These are phyloP conservation scores for Leucosporidium creatinivorum DNA, from an alignment of 768 basidiomycete genomes.

Conservation along the genomic window DNA sequence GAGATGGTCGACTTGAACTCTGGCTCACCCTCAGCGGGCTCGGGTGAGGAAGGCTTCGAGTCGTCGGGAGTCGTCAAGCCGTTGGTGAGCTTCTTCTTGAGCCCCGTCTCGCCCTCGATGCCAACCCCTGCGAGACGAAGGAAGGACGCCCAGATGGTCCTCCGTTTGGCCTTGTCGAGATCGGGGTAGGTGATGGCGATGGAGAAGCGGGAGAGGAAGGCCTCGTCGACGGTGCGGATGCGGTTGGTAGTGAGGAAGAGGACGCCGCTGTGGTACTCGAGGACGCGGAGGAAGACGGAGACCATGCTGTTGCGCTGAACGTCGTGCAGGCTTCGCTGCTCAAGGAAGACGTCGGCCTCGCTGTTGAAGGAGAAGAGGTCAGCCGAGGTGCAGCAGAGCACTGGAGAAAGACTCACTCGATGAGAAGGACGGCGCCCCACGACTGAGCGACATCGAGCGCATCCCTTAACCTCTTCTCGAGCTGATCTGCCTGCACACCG, in stretches of 20 bases:
- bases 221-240: conserved; percentile 53
- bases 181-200: conserved; percentile 55
- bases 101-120: not conserved
- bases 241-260: conserved; percentile 47
- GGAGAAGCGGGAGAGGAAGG: conserved; percentile 54
- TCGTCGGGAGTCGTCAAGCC: not conserved
- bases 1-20: conserved; percentile 41
- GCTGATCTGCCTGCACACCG: conserved; percentile 47
- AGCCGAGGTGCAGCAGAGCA: not conserved
- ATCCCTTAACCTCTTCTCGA: conserved; percentile 46
- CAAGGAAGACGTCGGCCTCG: conserved; percentile 63
- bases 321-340: conserved; percentile 59
- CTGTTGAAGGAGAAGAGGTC: conserved; percentile 31
- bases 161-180: conserved; percentile 51
- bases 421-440: conserved; percentile 24
- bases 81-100: not conserved
- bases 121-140: conserved; percentile 44
- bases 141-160: conserved; percentile 61
- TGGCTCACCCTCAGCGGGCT: not conserved
- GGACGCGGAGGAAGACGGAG: conserved; percentile 52
- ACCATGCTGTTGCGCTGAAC: conserved; percentile 65
- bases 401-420: not conserved
- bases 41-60: not conserved
- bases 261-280: conserved; percentile 44
- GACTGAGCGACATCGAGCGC: conserved; percentile 41